Conservation (phyloP, 2,329 filamentous ascomycete species). For the Sarocladiaceae sp. region DNA sequence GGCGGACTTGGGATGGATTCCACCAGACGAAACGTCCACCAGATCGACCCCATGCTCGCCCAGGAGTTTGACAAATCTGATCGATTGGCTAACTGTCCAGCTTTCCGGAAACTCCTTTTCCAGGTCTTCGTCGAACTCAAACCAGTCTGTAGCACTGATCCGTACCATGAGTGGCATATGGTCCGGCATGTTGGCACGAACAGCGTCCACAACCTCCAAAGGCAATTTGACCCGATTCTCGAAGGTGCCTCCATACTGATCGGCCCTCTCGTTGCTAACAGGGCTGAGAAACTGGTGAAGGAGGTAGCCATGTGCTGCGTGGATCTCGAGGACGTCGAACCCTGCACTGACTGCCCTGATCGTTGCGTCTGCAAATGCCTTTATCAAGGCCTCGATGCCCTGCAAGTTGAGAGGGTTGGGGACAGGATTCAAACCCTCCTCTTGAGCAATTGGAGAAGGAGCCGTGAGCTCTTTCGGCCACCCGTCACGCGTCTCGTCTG, state of each 20-base stretch:
- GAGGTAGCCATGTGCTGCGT: constrained; percentile 71
- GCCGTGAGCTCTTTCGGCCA: constrained; percentile 44
- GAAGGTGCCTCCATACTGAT: constrained; percentile 58
- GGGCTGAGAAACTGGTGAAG: constrained; percentile 64
- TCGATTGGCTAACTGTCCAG: constrained; percentile 60
- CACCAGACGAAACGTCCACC: constrained; percentile 61
- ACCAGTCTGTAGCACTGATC: constrained; percentile 64
- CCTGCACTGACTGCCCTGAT: constrained; percentile 54
- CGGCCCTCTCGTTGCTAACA: constrained; percentile 57
- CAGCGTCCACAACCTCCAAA: constrained; percentile 56
- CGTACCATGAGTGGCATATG: constrained; percentile 65
- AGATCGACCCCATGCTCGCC: constrained; percentile 57
- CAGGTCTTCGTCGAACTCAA: constrained; percentile 50
- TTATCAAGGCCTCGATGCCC: constrained; percentile 58
- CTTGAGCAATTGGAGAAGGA: constrained; percentile 45
- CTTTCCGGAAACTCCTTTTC: constrained; percentile 35
- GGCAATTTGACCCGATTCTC: constrained; percentile 63
- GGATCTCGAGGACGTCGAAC: constrained; percentile 60
- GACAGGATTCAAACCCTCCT: constrained; percentile 38
- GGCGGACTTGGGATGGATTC: constrained; percentile 45
- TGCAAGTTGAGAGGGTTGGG: constrained; percentile 58
- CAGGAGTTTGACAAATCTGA: constrained; percentile 53
- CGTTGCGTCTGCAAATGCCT: constrained; percentile 57
- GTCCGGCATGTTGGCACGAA: constrained; percentile 54
- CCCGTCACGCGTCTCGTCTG: constrained; percentile 39